Evolutionary conservation across 257 asterid genomes (phyloP).

Genomic region (Ballota nigra): DNA sequence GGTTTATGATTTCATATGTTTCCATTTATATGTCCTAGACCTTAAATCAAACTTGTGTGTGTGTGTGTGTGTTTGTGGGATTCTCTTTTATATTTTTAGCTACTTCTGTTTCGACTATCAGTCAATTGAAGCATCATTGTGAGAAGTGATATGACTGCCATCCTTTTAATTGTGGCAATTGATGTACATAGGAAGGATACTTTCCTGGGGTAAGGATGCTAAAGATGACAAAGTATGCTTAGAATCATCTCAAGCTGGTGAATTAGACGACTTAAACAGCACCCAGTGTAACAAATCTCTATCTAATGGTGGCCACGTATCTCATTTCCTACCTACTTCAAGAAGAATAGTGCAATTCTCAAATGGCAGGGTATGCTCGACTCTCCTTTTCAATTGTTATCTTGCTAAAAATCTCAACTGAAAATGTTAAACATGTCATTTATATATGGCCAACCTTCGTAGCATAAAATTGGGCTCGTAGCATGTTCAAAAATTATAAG

Average conservation of each 20-base stretch:
- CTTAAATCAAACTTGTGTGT: not conserved
- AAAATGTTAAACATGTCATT: constrained; percentile 8
- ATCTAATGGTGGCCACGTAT: constrained; percentile 47
- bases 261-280: constrained; percentile 34
- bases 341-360: constrained; percentile 95
- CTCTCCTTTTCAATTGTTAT: not conserved
- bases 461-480: not conserved
- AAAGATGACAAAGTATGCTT: constrained; percentile 34
- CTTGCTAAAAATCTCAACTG: not conserved
- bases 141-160: not conserved
- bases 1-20: not conserved
- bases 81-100: not conserved
- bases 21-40: constrained; percentile 4
- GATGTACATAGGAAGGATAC: constrained; percentile 67
- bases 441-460: not conserved
- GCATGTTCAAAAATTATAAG: not conserved
- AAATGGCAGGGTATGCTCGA: constrained; percentile 65
- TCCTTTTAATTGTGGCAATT: constrained; percentile 10
- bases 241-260: constrained; percentile 27
- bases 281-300: constrained; percentile 21
- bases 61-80: no score
- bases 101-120: not conserved
- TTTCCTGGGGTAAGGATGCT: constrained; percentile 49
- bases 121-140: not conserved
- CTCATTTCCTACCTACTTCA: constrained; percentile 92